A percentile compares a stretch with the other conserved stretches of the same genome.
Evolutionary conservation across 106 monocot species (phyloP).

Genomic region (Posidonia australis): DNA sequence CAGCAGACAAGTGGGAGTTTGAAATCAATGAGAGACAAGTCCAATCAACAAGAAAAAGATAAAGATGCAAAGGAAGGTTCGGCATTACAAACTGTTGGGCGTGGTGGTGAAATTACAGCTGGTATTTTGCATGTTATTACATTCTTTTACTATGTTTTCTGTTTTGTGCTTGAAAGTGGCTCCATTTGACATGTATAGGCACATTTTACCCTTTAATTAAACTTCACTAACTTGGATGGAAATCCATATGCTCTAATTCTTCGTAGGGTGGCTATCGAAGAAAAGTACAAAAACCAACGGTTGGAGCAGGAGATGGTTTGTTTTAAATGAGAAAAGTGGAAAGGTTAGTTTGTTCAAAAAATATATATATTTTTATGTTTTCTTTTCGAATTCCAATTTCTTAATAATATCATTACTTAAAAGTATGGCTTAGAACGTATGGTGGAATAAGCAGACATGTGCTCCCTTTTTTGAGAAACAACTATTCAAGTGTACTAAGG

Average conservation of each 20-base stretch:
- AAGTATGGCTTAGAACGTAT: too few species aligned
- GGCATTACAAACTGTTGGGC: constrained; percentile 66
- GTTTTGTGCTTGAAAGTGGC: background rate
- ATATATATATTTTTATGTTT: background rate
- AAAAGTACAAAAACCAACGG: constrained; percentile 87
- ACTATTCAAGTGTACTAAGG: too few species aligned
- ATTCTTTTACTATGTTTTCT: too few species aligned
- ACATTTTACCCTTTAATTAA: background rate
- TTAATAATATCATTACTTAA: background rate
- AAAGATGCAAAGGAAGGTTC: constrained; percentile 85
- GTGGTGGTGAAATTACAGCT: constrained; percentile 91
- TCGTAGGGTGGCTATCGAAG: constrained; percentile 42
- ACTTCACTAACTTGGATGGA: background rate
- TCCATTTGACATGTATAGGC: background rate
- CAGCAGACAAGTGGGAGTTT: constrained; percentile 67
- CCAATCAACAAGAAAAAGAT: constrained; percentile 63
- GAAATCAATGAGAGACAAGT: constrained; percentile 85
- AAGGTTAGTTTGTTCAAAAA: constrained; percentile 46
- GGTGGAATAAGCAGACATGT: too few species aligned
- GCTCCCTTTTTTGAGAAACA: too few species aligned
- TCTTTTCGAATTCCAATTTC: background rate
- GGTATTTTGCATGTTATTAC: too few species aligned
- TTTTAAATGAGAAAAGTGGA: constrained; percentile 92
- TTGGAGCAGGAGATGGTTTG: constrained; percentile 94
- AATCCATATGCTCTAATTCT: background rate